phyloP scores from a whole-genome alignment of 805 yeast species.

The Brettanomyces bruxellensis region DNA sequence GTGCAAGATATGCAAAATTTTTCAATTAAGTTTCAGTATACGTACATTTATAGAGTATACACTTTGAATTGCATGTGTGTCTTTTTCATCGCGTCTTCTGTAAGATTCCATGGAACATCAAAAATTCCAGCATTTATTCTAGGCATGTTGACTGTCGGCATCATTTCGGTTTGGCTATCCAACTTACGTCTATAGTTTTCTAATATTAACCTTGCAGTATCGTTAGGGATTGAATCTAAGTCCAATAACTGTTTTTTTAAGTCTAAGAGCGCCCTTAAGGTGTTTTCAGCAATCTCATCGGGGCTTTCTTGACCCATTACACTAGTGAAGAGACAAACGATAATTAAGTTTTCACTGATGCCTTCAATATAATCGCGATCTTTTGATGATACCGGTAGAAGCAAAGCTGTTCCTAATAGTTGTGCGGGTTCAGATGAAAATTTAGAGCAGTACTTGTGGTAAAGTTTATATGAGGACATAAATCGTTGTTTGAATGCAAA shows the following conservation, averaged over 20 bases:
- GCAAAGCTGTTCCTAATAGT: constrained; percentile 47
- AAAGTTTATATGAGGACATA: constrained; percentile 47
- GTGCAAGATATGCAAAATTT: constrained; percentile 53
- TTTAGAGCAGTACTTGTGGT: constrained; percentile 34
- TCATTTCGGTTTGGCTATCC: not conserved
- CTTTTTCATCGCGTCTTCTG: constrained; percentile 42
- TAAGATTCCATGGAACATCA: constrained; percentile 67
- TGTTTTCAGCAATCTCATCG: constrained; percentile 39
- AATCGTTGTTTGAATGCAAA: constrained; percentile 40
- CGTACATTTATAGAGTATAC: constrained; percentile 29
- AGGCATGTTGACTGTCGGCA: constrained; percentile 53
- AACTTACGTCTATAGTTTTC: not conserved
- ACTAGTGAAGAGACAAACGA: constrained; percentile 74
- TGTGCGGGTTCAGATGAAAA: constrained; percentile 13
- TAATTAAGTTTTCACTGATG: constrained; percentile 16
- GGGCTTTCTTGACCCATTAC: constrained; percentile 41
- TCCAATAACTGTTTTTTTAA: constrained; percentile 30
- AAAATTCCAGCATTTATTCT: constrained; percentile 75
- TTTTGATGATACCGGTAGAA: constrained; percentile 28
- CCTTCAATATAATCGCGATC: constrained; percentile 26
- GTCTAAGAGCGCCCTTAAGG: constrained; percentile 41
- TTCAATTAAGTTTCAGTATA: constrained; percentile 22
- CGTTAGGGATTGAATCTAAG: constrained; percentile 1
- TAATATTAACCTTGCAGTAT: not conserved
- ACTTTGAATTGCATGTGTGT: constrained; percentile 32